Conservation (phyloP, 202 grass and related monocot genomes). For the Dendrocalamus latiflorus region DNA sequence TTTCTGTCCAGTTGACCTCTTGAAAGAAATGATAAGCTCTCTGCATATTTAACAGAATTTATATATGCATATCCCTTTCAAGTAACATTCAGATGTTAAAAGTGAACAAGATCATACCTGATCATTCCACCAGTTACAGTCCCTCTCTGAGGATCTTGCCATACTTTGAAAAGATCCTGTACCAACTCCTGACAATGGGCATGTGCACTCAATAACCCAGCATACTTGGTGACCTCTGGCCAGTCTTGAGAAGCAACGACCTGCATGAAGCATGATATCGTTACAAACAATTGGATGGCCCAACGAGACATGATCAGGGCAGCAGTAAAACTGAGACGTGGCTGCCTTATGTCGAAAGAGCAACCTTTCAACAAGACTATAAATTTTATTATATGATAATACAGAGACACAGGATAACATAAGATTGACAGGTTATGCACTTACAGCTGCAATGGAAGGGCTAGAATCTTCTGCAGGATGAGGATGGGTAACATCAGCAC, state of each 20-base stretch:
- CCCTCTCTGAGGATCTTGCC: slow-evolving; percentile 54
- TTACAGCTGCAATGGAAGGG: slow-evolving; percentile 79
- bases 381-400: background rate
- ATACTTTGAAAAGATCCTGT: slow-evolving; percentile 66
- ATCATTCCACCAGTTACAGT: slow-evolving; percentile 43
- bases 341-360: background rate
- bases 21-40: slow-evolving; percentile 64
- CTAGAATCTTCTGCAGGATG: slow-evolving; percentile 72
- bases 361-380: background rate
- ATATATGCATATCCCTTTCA: background rate
- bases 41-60: slow-evolving; percentile 36
- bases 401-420: background rate
- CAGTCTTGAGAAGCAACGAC: slow-evolving; percentile 92
- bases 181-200: slow-evolving; percentile 70
- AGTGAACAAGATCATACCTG: slow-evolving; percentile 33
- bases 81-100: background rate
- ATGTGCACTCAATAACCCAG: slow-evolving; percentile 69
- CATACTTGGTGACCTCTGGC: slow-evolving; percentile 80
- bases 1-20: slow-evolving; percentile 57
- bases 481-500: slow-evolving; percentile 78
- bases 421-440: background rate
- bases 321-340: background rate
- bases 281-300: background rate
- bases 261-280: slow-evolving; percentile 35
- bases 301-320: background rate